phyloP scores from a whole-genome alignment of 2,329 filamentous ascomycete species.

The Myriosclerotinia scirpicola region DNA sequence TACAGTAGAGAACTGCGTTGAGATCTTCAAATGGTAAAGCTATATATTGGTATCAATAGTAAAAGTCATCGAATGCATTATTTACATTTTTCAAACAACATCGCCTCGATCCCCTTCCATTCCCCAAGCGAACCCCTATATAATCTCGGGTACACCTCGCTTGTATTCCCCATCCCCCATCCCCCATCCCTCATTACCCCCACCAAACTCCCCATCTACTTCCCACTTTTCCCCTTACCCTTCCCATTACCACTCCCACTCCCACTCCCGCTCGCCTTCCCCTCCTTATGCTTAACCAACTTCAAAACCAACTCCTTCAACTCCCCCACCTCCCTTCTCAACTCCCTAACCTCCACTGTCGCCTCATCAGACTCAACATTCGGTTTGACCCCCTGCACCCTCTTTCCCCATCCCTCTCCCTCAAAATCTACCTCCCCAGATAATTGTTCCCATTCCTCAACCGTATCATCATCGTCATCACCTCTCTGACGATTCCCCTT shows the following conservation, averaged over 20 bases:
- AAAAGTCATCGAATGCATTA: background rate
- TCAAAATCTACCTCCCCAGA: slow-evolving; percentile 73
- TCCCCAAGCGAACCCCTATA: background rate
- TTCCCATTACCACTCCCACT: background rate
- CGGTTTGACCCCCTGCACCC: slow-evolving; percentile 70
- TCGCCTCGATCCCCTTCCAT: no score
- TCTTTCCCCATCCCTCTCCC: slow-evolving; percentile 80
- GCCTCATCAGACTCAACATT: slow-evolving; percentile 79
- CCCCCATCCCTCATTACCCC: background rate
- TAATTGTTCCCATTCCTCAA: slow-evolving; percentile 93
- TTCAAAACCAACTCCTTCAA: slow-evolving; percentile 47
- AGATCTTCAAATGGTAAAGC: no score
- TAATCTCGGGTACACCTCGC: background rate
- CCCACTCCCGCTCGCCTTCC: background rate
- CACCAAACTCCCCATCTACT: background rate
- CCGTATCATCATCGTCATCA: slow-evolving; percentile 83
- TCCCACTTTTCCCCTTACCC: background rate
- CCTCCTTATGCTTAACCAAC: slow-evolving; percentile 30
- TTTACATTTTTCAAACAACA: background rate
- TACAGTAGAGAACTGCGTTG: no score
- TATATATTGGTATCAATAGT: background rate
- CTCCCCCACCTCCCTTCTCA: slow-evolving; percentile 58
- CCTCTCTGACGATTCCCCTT: slow-evolving; percentile 72
- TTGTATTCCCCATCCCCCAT: background rate
- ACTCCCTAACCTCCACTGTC: slow-evolving; percentile 64